Evolutionary conservation across 768 basidiomycete genomes (phyloP).

Genomic region (Suillus subluteus): DNA sequence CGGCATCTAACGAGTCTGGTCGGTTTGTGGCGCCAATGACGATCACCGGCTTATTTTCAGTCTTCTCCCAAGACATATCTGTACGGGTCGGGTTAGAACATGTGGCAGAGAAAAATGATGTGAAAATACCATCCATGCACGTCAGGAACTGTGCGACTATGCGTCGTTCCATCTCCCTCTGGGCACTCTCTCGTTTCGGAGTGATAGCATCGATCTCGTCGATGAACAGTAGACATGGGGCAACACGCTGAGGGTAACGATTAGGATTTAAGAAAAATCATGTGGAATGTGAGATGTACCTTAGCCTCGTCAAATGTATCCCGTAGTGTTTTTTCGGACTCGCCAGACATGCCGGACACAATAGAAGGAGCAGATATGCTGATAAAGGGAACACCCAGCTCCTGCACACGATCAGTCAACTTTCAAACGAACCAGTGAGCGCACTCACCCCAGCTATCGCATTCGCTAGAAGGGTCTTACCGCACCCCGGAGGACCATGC

Average conservation of each 20-base stretch:
- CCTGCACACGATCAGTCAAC: constrained; percentile 48
- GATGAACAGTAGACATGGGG: constrained; percentile 93
- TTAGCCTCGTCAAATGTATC: constrained; percentile 98
- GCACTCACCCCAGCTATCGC: constrained; percentile 89
- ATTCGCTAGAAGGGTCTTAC: constrained; percentile 92
- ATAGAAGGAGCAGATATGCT: constrained; percentile 93
- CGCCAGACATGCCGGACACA: constrained; percentile 98
- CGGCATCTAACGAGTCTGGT: constrained; percentile 93
- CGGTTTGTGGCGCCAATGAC: constrained; percentile 97
- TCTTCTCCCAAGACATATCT: constrained; percentile 97
- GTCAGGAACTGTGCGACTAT: constrained; percentile 98
- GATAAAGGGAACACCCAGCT: constrained; percentile 92
- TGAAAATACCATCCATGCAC: constrained; percentile 88
- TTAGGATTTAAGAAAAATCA: neutral
- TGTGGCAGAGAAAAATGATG: neutral
- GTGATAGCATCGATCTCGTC: constrained; percentile 99
- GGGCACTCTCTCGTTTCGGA: constrained; percentile 96
- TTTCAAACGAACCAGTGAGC: neutral
- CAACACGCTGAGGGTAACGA: constrained; percentile 60
- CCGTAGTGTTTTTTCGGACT: constrained; percentile 94
- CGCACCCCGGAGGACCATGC: constrained; percentile 96
- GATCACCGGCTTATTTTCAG: constrained; percentile 88
- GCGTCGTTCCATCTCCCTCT: constrained; percentile 96
- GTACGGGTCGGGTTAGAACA: neutral
- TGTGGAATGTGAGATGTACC: constrained; percentile 43